Conservation (phyloP, 2,329 filamentous ascomycete species). For the Cryphonectria parasitica region DNA sequence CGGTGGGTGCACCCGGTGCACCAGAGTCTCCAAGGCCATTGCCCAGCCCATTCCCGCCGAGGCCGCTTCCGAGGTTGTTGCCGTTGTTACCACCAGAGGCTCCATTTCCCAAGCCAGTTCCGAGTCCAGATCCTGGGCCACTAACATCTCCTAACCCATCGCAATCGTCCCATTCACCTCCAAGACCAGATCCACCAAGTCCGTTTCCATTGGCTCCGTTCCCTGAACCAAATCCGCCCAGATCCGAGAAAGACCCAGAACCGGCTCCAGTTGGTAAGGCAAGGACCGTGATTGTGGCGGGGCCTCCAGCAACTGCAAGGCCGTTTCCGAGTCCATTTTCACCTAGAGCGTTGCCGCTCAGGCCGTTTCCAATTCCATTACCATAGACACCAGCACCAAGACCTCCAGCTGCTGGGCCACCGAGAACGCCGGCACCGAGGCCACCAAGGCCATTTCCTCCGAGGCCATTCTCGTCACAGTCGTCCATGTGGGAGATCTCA, state of each 20-base stretch:
- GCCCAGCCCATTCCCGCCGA: constrained; percentile 5
- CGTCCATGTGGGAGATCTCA: constrained; percentile 18
- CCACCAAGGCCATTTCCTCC: constrained; percentile 4
- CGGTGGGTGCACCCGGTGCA: constrained; percentile 18
- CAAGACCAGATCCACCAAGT: constrained; percentile 16
- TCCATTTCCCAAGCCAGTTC: constrained; percentile 4
- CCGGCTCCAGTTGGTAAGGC: constrained; percentile 16
- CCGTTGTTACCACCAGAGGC: not conserved
- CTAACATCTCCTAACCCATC: constrained; percentile 17
- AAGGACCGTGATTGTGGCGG: constrained; percentile 24
- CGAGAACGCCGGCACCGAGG: constrained; percentile 2
- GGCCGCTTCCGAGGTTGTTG: constrained; percentile 2
- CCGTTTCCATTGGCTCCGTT: constrained; percentile 7
- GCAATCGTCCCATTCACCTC: constrained; percentile 10
- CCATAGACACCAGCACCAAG: constrained; percentile 4
- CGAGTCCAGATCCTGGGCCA: constrained; percentile 7
- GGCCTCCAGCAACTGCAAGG: constrained; percentile 5
- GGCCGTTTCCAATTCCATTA: constrained; percentile 22
- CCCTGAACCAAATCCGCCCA: constrained; percentile 1
- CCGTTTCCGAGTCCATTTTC: constrained; percentile 18
- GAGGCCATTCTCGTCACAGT: constrained; percentile 21
- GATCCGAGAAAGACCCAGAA: constrained; percentile 17
- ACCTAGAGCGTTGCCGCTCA: constrained; percentile 16
- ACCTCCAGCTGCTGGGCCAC: not conserved
- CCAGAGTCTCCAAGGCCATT: not conserved